Conservation (phyloP, 2,329 filamentous ascomycete genomes). For the Xylariaceae sp. region DNA sequence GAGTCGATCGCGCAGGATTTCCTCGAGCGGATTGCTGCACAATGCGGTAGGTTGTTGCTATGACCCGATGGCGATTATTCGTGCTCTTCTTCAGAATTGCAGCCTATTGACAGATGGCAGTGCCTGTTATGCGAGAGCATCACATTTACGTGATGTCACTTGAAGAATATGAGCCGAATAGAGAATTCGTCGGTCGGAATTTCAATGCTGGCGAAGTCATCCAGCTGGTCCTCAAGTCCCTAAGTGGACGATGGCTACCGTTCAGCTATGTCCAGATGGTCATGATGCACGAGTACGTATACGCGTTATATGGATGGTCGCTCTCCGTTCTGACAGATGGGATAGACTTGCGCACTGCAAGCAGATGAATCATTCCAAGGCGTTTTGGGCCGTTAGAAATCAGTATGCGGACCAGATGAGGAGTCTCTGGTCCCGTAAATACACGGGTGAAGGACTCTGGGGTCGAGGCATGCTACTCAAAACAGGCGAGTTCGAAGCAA, state of each 20-base stretch:
- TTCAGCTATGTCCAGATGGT: slow-evolving; percentile 87
- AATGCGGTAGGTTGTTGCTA: slow-evolving; percentile 53
- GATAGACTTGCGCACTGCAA: slow-evolving; percentile 72
- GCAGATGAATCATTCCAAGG: slow-evolving; percentile 82
- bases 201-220: slow-evolving; percentile 87
- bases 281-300: slow-evolving; percentile 74
- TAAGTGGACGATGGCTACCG: slow-evolving; percentile 65
- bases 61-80: not conserved
- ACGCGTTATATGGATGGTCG: too few relatives aligned
- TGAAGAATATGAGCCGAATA: slow-evolving; percentile 77
- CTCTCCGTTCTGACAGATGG: not conserved
- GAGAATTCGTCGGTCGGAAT: slow-evolving; percentile 80
- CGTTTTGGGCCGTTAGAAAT: slow-evolving; percentile 77
- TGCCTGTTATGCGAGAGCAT: slow-evolving; percentile 65
- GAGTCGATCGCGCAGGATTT: slow-evolving; percentile 62
- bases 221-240: slow-evolving; percentile 73
- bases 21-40: slow-evolving; percentile 70
- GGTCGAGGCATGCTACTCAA: slow-evolving; percentile 61
- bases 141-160: slow-evolving; percentile 62
- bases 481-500: slow-evolving; percentile 54
- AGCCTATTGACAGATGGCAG: slow-evolving; percentile 31
- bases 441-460: slow-evolving; percentile 81
- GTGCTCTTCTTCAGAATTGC: not conserved
- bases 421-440: slow-evolving; percentile 61
- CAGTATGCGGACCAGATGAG: slow-evolving; percentile 67